These are phyloP conservation scores for Heterobasidion occidentale DNA, from an alignment of 1,284 basidiomycete species.

Conservation along the genomic window DNA sequence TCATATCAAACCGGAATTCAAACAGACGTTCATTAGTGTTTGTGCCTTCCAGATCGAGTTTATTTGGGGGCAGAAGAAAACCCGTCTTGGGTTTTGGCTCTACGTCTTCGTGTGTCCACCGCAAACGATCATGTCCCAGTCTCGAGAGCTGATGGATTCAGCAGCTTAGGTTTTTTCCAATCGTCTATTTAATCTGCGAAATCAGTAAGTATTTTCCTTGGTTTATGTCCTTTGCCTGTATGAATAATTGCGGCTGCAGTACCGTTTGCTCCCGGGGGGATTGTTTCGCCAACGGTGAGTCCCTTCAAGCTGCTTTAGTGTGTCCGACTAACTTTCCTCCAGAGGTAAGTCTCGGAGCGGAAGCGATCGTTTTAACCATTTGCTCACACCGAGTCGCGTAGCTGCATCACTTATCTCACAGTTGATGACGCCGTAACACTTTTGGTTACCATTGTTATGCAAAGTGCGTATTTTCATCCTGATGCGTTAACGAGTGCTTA, in stretches of 20 bases:
- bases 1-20: no score
- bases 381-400: not conserved
- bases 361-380: no score
- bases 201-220: slow-evolving; percentile 4
- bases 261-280: slow-evolving; percentile 5
- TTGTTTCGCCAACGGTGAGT: slow-evolving; percentile 7
- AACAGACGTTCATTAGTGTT: no score
- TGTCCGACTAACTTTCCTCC: not conserved
- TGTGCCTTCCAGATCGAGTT: slow-evolving; percentile 8
- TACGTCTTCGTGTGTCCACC: slow-evolving; percentile 16
- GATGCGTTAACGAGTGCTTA: no score
- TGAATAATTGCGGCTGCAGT: not conserved
- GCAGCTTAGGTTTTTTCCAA: slow-evolving; percentile 15
- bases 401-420: slow-evolving; percentile 14
- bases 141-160: no score
- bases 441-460: slow-evolving; percentile 11
- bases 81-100: slow-evolving; percentile 13
- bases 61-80: slow-evolving; percentile 13
- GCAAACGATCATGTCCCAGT: no score
- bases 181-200: slow-evolving; percentile 9
- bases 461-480: slow-evolving; percentile 8
- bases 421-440: slow-evolving; percentile 14
- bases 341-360: not conserved
- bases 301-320: no score
- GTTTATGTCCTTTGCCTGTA: not conserved